These are phyloP conservation scores for Globisporangium parvum DNA, from an alignment of 352 stramenopile species.

Conservation along the genomic window DNA sequence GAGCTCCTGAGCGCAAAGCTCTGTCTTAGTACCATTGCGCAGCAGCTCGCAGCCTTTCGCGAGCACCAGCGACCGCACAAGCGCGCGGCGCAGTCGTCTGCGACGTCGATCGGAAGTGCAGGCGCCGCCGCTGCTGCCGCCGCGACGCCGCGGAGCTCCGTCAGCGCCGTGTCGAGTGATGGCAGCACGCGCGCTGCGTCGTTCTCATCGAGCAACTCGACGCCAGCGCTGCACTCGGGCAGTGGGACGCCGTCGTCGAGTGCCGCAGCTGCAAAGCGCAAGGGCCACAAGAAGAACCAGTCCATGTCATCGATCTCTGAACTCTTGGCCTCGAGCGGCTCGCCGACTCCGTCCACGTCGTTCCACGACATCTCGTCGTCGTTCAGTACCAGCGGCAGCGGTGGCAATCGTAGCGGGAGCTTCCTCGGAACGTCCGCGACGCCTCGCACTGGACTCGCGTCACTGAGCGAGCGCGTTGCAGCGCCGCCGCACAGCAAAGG, in stretches of 20 bases:
- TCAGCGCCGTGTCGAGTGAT: slow-evolving; percentile 6
- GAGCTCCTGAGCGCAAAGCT: slow-evolving; percentile 69
- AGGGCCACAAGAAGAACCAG: slow-evolving; percentile 85
- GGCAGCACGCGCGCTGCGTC: slow-evolving; percentile 8
- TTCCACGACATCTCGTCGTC: slow-evolving; percentile 57
- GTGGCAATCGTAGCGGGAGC: slow-evolving; percentile 20
- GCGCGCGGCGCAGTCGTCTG: slow-evolving; percentile 2
- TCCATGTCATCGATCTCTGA: slow-evolving; percentile 88
- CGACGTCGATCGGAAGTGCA: slow-evolving; percentile 1
- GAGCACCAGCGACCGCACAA: slow-evolving; percentile 30
- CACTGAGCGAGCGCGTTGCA: slow-evolving; percentile 52
- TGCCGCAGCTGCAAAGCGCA: slow-evolving; percentile 42
- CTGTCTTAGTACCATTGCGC: slow-evolving; percentile 65
- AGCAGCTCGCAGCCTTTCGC: slow-evolving; percentile 67
- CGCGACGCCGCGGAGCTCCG: slow-evolving; percentile 8
- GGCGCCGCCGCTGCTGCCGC: background rate
- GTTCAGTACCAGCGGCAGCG: slow-evolving; percentile 24
- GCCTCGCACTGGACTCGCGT: slow-evolving; percentile 63
- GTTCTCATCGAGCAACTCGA: slow-evolving; percentile 16
- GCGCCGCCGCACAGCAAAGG: slow-evolving; percentile 14
- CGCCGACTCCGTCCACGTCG: slow-evolving; percentile 29
- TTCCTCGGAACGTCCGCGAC: slow-evolving; percentile 49
- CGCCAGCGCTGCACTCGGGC: slow-evolving; percentile 3
- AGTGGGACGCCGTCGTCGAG: slow-evolving; percentile 1
- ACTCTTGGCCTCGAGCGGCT: slow-evolving; percentile 45